These are phyloP conservation scores for Sporormia fimetaria DNA, from an alignment of 495 filamentous ascomycete genomes.

Conservation along the genomic window DNA sequence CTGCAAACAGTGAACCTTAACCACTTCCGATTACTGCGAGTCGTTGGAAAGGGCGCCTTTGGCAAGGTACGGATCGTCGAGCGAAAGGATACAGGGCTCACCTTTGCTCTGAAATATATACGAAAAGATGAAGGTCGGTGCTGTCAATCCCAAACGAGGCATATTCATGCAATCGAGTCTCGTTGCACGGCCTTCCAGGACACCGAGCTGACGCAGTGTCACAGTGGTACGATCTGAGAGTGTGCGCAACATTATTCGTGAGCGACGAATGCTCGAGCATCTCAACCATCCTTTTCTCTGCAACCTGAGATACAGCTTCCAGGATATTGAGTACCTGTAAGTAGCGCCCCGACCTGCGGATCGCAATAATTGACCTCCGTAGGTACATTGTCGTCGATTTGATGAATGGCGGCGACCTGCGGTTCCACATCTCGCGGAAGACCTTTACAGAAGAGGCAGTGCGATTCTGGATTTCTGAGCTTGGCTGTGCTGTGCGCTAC, in stretches of 20 bases:
- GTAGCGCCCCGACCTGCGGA: conserved; percentile 26
- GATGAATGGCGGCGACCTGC: conserved; percentile 94
- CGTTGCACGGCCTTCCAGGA: neutral
- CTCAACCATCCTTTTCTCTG: conserved; percentile 96
- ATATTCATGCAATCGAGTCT: conserved; percentile 3
- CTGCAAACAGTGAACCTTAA: conserved; percentile 72
- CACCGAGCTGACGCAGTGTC: conserved; percentile 24
- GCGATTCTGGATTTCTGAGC: conserved; percentile 88
- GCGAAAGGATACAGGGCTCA: conserved; percentile 84
- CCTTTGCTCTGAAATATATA: conserved; percentile 96
- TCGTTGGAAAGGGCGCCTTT: conserved; percentile 95
- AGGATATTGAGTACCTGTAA: conserved; percentile 98
- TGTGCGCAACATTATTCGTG: conserved; percentile 93
- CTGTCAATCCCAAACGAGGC: neutral
- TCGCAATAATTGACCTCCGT: conserved; percentile 16
- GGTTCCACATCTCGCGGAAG: conserved; percentile 96
- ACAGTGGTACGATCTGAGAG: conserved; percentile 94
- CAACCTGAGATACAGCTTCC: conserved; percentile 97
- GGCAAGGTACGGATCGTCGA: conserved; percentile 98
- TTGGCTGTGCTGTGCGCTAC: conserved; percentile 85
- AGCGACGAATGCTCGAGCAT: conserved; percentile 94
- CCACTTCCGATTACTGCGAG: conserved; percentile 87
- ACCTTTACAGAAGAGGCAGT: conserved; percentile 97
- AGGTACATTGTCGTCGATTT: conserved; percentile 97
- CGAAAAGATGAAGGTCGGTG: conserved; percentile 91